Base-by-base conservation (phyloP, 495 filamentous ascomycete species). In the Penicillium ucsense region DNA sequence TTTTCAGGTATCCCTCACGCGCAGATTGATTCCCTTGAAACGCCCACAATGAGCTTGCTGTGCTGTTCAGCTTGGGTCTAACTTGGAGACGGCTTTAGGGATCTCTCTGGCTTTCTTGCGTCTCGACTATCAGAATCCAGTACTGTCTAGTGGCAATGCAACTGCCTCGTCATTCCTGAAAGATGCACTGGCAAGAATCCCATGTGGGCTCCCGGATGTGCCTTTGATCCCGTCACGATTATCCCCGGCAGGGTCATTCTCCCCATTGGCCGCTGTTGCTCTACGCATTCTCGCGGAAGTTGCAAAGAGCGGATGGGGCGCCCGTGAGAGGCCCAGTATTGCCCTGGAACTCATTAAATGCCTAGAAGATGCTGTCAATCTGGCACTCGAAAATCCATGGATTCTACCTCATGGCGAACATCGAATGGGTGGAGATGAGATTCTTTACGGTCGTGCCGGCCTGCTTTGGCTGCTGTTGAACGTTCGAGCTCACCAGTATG, bases 391-490 rank as follows among this genome's bases (percentile, higher is more conserved):
- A 8, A 67, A 71, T 53, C 61, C 53, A 1, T 55, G 47, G 36
- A 37, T 67, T n/a, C 52, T 64, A 20, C 31, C 51, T 6, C 62
- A 68, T 47, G 52, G 56, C 40, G 65, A 53, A 41, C 54, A 48
- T 7, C 51, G 53, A 10, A 60, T 71, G 44, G 69, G 70, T 3
- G 65, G 55, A 4, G 72, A 71, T 45, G 70, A 76, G 47, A 50
- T 73, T 27, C 31, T 75, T 3, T 72, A 59, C 51, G 71, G 72
- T 29, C 61, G 71, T 20, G 63, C 68, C 4, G 72, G 72, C 2
- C 49, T 75, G 8, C 50, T 77, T 3, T 71, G 69, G 68, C 49
- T 55, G 1, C 38, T 75, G 0, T 35, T 74, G 39, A 73, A 69
- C 41, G 47, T 73, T 5, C 52, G 66, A 31, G 35, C 51, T 1